Evolutionary conservation across 345 rosid genomes (phyloP), one percentile per base, ranked within the genome.

Genomic region (Bretschneidera sinensis): DNA sequence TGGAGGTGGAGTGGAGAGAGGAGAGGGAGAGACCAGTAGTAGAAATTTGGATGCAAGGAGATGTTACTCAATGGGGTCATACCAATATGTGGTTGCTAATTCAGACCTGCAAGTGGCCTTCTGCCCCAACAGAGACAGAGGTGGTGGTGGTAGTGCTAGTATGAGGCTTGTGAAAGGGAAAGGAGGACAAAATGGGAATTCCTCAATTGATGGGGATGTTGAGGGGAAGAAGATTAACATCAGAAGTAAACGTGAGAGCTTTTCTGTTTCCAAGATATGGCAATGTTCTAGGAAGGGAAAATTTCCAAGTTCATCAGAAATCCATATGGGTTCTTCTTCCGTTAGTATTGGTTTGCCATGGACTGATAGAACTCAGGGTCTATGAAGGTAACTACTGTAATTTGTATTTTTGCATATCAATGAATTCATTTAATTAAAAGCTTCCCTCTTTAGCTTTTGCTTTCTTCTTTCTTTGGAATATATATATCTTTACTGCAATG

Each of bases 231-330:
- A 80, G 81, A 79, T 91, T 11, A 78, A 82, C 73, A 63, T 76
- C 65, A 75, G 81, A 55, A 91, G 82, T 72, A 88, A 80, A 81
- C 90, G 95, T 35, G 98, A 91, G 63, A 91, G 98, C 90, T 86
- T 86, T 65, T 91, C 98, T 59, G 91, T 91, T 65, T 91, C 96
- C 18, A 89, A 89, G 83, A 81, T 85, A 60, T 89, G 97, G 97
- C 87, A 84, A 60, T 89, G 97, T 94, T 86, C 97, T 45, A 86
- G 68, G 72, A 86, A 88, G 71, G 84, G 76, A 43, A 83, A 77
- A 62, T 69, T 75, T 63, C 68, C 73, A 47, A 76, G 61, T 74
- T 68, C 79, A 31, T 71, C 81, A 28, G 83, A 74, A 49, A 54
- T 78, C 15, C 76, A 66, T 24, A 28, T 70, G 61, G 79, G 75